Percentiles rank a stretch among this genome's conserved stretches.
These are phyloP conservation scores for Geranomyces variabilis DNA, from an alignment of 192 early-diverging fungal genomes.

Conservation along the genomic window DNA sequence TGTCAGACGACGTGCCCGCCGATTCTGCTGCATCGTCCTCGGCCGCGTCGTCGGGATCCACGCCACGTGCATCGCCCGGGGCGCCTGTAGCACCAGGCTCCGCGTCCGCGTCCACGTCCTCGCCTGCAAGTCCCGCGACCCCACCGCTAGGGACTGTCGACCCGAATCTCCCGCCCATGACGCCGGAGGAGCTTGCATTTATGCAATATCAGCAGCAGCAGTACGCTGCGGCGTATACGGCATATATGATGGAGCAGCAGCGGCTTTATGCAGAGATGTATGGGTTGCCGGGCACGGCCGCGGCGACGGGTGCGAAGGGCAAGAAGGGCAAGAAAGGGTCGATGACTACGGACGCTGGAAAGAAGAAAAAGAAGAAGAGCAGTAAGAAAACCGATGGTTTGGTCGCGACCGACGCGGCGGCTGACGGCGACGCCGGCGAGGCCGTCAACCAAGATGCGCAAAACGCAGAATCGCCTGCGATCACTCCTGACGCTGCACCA, in stretches of 20 bases:
- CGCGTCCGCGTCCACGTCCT: neutral
- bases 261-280: conserved; percentile 15
- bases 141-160: neutral
- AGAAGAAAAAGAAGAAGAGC: conserved; percentile 13
- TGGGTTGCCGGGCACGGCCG: neutral
- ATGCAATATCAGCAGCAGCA: conserved; percentile 22
- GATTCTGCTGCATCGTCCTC: conserved; percentile 7
- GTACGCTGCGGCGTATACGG: conserved; percentile 10
- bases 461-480: neutral
- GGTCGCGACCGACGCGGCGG: neutral
- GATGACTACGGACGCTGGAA: neutral
- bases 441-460: neutral
- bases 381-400: neutral
- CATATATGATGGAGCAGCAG: conserved; percentile 22
- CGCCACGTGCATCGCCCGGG: neutral
- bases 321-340: neutral
- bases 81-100: neutral
- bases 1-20: neutral
- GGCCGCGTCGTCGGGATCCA: neutral
- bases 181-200: neutral
- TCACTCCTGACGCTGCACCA: neutral
- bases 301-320: neutral
- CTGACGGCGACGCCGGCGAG: neutral
- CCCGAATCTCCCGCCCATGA: neutral
- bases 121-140: conserved; percentile 3